Evolutionary conservation across 2,329 filamentous ascomycete genomes (phyloP).

Genomic region (Cyphellophora europaea): DNA sequence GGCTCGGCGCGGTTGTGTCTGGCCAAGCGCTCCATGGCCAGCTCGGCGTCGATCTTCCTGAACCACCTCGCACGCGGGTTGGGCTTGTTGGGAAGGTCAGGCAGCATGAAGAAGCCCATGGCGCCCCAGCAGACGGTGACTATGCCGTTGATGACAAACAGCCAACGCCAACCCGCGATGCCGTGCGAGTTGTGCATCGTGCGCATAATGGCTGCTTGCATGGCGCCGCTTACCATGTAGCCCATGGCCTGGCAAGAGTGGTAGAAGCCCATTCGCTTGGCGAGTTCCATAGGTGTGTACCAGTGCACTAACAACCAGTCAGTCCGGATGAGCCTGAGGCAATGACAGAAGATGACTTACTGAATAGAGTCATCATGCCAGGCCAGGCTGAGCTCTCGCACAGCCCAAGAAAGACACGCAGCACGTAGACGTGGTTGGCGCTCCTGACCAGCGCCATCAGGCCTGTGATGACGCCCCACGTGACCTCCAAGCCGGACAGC

Average conservation of each 20-base stretch:
- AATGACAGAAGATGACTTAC: constrained; percentile 12
- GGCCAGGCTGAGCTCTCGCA: constrained; percentile 24
- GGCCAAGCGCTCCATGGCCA: constrained; percentile 34
- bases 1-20: constrained; percentile 36
- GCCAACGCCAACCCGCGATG: constrained; percentile 23
- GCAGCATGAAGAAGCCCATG: constrained; percentile 26
- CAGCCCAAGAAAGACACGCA: constrained; percentile 26
- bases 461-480: constrained; percentile 27
- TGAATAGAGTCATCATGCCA: constrained; percentile 24
- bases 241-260: constrained; percentile 25
- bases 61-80: constrained; percentile 28
- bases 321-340: no score
- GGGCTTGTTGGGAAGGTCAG: constrained; percentile 30
- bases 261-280: constrained; percentile 27
- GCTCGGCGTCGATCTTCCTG: constrained; percentile 28
- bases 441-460: constrained; percentile 22
- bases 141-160: constrained; percentile 28
- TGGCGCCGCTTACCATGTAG: constrained; percentile 28
- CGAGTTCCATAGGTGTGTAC: constrained; percentile 31
- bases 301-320: constrained; percentile 19
- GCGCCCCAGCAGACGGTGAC: constrained; percentile 27
- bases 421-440: constrained; percentile 23
- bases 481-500: constrained; percentile 23
- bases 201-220: constrained; percentile 26
- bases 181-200: constrained; percentile 10